Evolutionary conservation across 106 monocot species (phyloP), one percentile per base, ranked within the genome.

Genomic region (Dendrobium nobile): DNA sequence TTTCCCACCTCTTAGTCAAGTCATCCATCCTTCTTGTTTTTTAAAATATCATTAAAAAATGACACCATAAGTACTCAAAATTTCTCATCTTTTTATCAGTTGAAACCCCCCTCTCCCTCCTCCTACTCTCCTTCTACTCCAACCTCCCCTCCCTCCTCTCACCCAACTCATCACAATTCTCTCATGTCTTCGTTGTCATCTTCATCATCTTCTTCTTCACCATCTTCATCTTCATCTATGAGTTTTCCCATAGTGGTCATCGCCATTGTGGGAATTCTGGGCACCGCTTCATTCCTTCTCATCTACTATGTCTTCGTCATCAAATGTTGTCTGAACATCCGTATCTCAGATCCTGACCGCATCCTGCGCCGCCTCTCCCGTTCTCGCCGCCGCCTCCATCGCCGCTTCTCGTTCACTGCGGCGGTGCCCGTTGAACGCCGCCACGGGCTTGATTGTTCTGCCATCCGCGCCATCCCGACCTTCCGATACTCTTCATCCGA

Each of bases 241-340:
- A 87, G 72, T 78, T 81, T 87, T 70, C 84, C 87, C 27, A 74
- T 84, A 44, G 73, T 84, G 4, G 80, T 78, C 1, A 78, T 84
- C 31, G 77, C 87, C 33, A 73, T 87, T 59, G 28, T 84, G 4
- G 87, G 87, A 41, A 87, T 87, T 73, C 78, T 87, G 65, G 55
- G 77, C 61, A 87, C 87, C 41, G 45, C 48, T 51, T 27, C 84
- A 48, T 48, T 87, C 64, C 87, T 87, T 41, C 77, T 87, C 41
- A 61, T 47, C 81, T 87, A 87, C 84, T 87, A 87, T 54, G 17
- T 84, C 77, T 82, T 87, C 67, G 81, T 87, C 26, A 81, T 79
- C 78, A 84, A 81, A 47, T 87, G 84, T 81, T 84, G 77, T 84
- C 58, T 47, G 18, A 75, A 77, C 75, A 48, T 77, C 77, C 87